phyloP scores from a whole-genome alignment of 2,329 filamentous ascomycete genomes.

The Clarireedia homoeocarpa region DNA sequence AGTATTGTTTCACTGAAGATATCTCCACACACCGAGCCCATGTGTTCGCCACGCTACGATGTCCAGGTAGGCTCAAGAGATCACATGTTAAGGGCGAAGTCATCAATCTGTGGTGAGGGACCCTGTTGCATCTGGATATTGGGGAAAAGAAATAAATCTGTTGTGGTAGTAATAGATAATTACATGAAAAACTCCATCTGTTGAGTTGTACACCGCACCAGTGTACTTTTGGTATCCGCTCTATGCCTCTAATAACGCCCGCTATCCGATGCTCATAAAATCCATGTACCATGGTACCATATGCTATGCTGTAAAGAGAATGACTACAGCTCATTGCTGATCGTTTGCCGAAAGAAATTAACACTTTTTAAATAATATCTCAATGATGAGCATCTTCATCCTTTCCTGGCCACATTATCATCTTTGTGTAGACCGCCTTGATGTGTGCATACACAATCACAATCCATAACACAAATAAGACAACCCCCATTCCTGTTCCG shows the following conservation, averaged over 20 bases:
- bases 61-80: not conserved
- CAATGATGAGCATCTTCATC: conserved; percentile 28
- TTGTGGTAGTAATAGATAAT: not conserved
- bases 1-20: not conserved
- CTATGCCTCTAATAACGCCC: conserved; percentile 1
- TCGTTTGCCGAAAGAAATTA: not conserved
- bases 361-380: not conserved
- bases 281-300: not conserved
- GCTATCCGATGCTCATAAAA: not conserved
- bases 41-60: too few species aligned
- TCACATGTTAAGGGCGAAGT: not conserved
- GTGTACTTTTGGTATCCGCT: not conserved
- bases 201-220: not conserved
- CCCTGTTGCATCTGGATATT: conserved; percentile 7
- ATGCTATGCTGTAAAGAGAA: not conserved
- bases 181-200: not conserved
- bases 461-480: conserved; percentile 30
- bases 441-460: conserved; percentile 24
- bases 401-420: conserved; percentile 31
- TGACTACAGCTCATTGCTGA: conserved; percentile 1
- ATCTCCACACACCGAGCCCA: too few species aligned
- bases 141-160: not conserved
- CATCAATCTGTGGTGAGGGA: conserved; percentile 3
- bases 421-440: conserved; percentile 25
- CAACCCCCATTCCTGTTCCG: conserved; percentile 42